Percentiles rank a stretch among this genome's conserved stretches.
Evolutionary conservation across 257 asterid species (phyloP).

Genomic region (Plectranthus barbatus): DNA sequence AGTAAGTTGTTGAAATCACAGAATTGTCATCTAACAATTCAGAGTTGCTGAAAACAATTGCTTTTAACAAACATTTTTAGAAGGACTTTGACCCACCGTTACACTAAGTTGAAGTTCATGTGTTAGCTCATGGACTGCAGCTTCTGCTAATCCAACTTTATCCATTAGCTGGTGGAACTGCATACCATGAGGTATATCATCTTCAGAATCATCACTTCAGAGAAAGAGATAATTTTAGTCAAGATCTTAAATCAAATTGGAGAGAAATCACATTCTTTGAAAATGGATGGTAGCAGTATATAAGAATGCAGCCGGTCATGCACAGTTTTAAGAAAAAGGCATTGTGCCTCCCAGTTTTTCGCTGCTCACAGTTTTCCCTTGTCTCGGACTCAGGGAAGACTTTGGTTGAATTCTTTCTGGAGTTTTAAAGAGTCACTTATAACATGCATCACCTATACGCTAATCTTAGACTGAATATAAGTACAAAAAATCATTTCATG

Average conservation of each 20-base stretch:
- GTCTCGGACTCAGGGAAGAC: background rate
- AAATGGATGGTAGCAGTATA: background rate
- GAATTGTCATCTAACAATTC: background rate
- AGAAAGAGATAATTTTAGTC: slow-evolving; percentile 2
- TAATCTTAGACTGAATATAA: background rate
- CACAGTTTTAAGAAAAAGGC: background rate
- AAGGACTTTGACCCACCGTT: slow-evolving; percentile 40
- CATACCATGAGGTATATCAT: slow-evolving; percentile 23
- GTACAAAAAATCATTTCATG: background rate
- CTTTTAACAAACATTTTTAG: background rate
- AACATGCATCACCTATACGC: background rate
- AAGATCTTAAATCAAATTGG: background rate
- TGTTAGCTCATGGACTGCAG: slow-evolving; percentile 58
- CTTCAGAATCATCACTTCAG: slow-evolving; percentile 60
- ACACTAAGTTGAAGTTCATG: slow-evolving; percentile 46
- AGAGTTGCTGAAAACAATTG: background rate
- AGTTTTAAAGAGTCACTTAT: background rate
- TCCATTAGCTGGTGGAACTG: slow-evolving; percentile 47
- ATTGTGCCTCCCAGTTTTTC: background rate
- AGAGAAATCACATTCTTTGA: background rate
- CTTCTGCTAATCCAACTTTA: slow-evolving; percentile 52
- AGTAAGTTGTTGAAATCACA: background rate
- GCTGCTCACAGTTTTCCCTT: background rate
- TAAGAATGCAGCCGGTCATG: background rate
- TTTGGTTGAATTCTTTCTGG: background rate